Conservation (phyloP, 257 asterid genomes). For the Prunella vulgaris region DNA sequence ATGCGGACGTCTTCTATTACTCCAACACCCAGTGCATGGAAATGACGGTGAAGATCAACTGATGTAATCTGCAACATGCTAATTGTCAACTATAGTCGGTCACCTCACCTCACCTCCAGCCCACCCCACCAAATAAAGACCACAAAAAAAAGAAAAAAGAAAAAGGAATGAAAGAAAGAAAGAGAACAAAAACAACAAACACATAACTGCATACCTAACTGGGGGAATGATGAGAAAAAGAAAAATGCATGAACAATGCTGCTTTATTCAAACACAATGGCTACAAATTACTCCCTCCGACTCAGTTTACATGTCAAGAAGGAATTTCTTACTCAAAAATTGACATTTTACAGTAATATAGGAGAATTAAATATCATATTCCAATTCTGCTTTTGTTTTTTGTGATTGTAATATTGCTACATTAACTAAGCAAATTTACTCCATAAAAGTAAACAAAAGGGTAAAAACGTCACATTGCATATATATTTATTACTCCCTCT, state of each 20-base stretch:
- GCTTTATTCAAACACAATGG: neutral
- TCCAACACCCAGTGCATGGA: conserved; percentile 71
- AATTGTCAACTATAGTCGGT: neutral
- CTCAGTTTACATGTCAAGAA: no score
- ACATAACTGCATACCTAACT: neutral
- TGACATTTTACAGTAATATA: no score
- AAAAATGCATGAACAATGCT: neutral
- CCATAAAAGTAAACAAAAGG: no score
- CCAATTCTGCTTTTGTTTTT: no score
- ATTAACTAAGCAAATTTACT: no score
- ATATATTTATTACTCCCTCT: no score
- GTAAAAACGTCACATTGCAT: no score
- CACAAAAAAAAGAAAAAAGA: neutral
- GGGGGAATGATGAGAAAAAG: neutral
- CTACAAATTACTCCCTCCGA: no score
- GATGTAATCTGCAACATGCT: conserved; percentile 53
- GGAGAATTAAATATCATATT: no score
- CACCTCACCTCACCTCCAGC: neutral
- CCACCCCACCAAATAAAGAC: neutral
- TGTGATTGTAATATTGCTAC: no score
- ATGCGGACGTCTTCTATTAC: conserved; percentile 79
- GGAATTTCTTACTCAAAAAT: no score
- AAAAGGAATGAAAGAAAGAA: neutral
- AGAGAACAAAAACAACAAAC: neutral
- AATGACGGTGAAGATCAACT: conserved; percentile 66